These are phyloP conservation scores for Morella rubra DNA, from an alignment of 306 rosid species.

Conservation along the genomic window DNA sequence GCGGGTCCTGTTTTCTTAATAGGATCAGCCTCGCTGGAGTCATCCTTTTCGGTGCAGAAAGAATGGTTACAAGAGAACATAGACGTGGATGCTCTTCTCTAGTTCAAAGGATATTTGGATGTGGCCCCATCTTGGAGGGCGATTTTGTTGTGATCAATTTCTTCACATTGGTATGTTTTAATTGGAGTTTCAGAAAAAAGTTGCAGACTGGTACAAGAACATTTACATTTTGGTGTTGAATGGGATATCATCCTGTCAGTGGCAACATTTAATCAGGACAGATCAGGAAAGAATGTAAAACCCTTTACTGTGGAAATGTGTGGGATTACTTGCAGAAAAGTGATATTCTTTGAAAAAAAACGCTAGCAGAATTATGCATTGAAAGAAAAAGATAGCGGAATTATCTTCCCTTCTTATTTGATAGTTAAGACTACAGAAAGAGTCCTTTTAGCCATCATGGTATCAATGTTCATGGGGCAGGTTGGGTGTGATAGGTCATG, in stretches of 20 bases:
- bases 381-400: not conserved
- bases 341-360: not conserved
- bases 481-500: not conserved
- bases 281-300: slow-evolving; percentile 3
- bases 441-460: not conserved
- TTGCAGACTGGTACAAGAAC: not conserved
- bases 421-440: too few species aligned
- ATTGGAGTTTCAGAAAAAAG: not conserved
- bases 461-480: not conserved
- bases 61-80: slow-evolving; percentile 46
- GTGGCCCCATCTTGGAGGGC: slow-evolving; percentile 53
- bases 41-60: slow-evolving; percentile 51
- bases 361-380: too few species aligned
- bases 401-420: not conserved
- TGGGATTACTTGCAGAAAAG: not conserved
- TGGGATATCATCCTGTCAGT: slow-evolving; percentile 1
- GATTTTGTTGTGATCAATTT: slow-evolving; percentile 72
- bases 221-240: not conserved
- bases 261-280: slow-evolving; percentile 8
- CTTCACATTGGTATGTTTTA: slow-evolving; percentile 70
- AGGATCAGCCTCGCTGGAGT: slow-evolving; percentile 37
- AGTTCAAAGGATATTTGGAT: slow-evolving; percentile 63
- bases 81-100: slow-evolving; percentile 58
- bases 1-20: slow-evolving; percentile 34
- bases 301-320: slow-evolving; percentile 13